These are phyloP conservation scores for Zygotorulaspora florentina DNA, from an alignment of 805 yeast genomes.

Conservation along the genomic window DNA sequence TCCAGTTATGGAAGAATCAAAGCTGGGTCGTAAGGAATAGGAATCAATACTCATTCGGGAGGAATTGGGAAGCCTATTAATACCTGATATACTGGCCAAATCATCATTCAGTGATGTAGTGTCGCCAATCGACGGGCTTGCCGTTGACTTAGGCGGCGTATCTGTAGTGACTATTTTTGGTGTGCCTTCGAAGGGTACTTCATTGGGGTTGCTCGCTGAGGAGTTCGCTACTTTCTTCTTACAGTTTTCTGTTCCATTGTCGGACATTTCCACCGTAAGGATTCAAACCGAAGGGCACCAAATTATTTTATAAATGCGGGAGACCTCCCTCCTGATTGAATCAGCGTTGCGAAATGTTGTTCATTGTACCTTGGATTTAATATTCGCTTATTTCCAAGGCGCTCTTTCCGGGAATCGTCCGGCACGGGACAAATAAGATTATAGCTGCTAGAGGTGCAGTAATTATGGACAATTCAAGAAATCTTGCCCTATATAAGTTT, in stretches of 20 bases:
- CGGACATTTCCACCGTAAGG: constrained; percentile 7
- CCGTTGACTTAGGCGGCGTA: constrained; percentile 7
- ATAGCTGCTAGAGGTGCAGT: too few relatives aligned
- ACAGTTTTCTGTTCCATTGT: constrained; percentile 4
- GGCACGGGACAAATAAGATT: neutral
- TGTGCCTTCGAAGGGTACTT: constrained; percentile 2
- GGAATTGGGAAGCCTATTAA: constrained; percentile 13
- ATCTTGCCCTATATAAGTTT: too few relatives aligned
- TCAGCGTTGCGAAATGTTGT: neutral
- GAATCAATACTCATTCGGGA: constrained; percentile 27
- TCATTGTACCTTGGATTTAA: neutral
- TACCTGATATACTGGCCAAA: constrained; percentile 27
- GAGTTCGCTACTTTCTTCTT: constrained; percentile 1
- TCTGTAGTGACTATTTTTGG: constrained; percentile 5
- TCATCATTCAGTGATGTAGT: constrained; percentile 35
- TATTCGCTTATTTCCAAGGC: neutral
- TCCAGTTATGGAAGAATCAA: constrained; percentile 31
- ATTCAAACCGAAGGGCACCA: neutral
- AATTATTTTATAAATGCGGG: neutral
- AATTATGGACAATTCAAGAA: too few relatives aligned
- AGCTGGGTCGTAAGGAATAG: constrained; percentile 27
- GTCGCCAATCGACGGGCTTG: constrained; percentile 19
- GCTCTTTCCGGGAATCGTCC: neutral
- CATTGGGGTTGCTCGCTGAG: neutral
- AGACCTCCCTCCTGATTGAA: neutral